Percentiles rank a stretch among this genome's conserved stretches.
These are phyloP conservation scores for Salvia rosmarinus DNA, from an alignment of 257 asterid genomes.

Conservation along the genomic window DNA sequence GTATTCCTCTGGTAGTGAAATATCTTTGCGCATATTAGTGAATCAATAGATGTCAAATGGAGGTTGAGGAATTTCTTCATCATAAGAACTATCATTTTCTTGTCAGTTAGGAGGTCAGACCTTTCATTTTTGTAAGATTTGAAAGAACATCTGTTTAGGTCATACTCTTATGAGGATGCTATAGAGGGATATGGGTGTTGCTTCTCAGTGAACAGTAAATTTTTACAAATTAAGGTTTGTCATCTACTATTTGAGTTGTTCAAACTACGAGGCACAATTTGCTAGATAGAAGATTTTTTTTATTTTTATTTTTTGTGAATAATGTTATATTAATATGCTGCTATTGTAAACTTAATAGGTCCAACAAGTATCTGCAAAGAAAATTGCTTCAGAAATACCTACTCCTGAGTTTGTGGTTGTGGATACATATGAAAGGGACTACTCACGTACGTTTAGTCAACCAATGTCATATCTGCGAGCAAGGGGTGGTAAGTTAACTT, in stretches of 20 bases:
- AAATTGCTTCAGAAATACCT: slow-evolving; percentile 86
- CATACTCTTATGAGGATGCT: neutral
- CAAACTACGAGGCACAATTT: slow-evolving; percentile 13
- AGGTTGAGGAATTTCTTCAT: slow-evolving; percentile 7
- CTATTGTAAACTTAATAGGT: slow-evolving; percentile 48
- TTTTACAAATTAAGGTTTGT: neutral
- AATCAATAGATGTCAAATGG: neutral
- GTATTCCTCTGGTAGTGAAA: slow-evolving; percentile 1
- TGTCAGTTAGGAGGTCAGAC: neutral
- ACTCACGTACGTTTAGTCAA: slow-evolving; percentile 83
- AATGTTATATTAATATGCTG: slow-evolving; percentile 1
- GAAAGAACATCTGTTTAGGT: neutral
- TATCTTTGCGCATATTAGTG: slow-evolving; percentile 12
- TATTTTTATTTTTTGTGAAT: no score
- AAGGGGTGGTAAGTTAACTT: slow-evolving; percentile 75
- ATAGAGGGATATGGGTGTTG: neutral
- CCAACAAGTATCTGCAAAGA: slow-evolving; percentile 67
- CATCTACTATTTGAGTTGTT: slow-evolving; percentile 14
- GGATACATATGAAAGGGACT: slow-evolving; percentile 96
- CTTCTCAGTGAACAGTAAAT: neutral
- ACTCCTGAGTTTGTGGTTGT: slow-evolving; percentile 90
- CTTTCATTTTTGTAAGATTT: neutral
- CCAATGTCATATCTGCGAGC: slow-evolving; percentile 92
- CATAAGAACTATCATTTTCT: neutral
- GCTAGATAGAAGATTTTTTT: no score